Conservation (phyloP, 148 eudicot genomes). For the Cornus controversa region DNA sequence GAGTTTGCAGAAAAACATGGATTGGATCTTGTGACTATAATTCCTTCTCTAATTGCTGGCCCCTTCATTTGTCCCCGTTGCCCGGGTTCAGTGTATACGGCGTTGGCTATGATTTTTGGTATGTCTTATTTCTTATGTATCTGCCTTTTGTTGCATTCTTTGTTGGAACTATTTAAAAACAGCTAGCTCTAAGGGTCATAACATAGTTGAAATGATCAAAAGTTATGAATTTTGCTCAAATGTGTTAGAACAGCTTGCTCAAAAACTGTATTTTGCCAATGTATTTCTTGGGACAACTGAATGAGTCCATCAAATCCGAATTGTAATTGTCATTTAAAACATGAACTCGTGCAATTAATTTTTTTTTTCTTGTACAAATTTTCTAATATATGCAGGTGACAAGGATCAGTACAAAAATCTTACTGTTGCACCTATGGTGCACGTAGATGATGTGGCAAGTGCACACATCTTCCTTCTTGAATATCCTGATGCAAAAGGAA, state of each 20-base stretch:
- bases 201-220: no score
- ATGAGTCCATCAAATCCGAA: no score
- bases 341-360: no score
- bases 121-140: neutral
- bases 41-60: slow-evolving; percentile 22
- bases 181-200: no score
- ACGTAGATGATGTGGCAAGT: slow-evolving; percentile 30
- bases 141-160: no score
- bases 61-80: slow-evolving; percentile 26
- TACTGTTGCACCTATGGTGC: slow-evolving; percentile 10
- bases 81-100: slow-evolving; percentile 8
- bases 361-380: neutral
- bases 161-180: no score
- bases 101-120: slow-evolving; percentile 25
- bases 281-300: no score
- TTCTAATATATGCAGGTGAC: slow-evolving; percentile 10
- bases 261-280: no score
- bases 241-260: no score
- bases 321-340: no score
- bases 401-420: neutral
- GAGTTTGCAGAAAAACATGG: slow-evolving; percentile 29
- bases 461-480: slow-evolving; percentile 36
- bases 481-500: slow-evolving; percentile 28
- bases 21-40: slow-evolving; percentile 22
- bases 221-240: no score